phyloP scores from a whole-genome alignment of 2,329 filamentous ascomycete genomes.

The Colletotrichum agaves region DNA sequence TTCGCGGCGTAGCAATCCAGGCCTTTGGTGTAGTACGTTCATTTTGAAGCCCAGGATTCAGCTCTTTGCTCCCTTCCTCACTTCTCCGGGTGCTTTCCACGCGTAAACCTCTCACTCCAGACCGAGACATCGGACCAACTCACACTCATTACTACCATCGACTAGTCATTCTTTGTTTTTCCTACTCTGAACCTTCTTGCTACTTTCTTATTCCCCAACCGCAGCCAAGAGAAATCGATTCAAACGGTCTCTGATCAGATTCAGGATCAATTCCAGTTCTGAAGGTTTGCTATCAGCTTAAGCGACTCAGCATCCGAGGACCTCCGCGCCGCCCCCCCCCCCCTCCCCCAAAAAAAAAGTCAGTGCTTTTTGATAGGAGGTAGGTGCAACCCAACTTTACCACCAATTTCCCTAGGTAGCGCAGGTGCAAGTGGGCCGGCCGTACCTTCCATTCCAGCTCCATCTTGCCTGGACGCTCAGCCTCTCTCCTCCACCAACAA shows the following conservation, averaged over 20 bases:
- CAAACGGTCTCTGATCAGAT: constrained; percentile 8
- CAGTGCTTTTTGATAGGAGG: constrained; percentile 36
- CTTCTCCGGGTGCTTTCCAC: neutral
- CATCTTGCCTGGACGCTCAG: constrained; percentile 34
- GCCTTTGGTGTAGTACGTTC: constrained; percentile 5
- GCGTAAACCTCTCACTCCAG: neutral
- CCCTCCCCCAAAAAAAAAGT: constrained; percentile 17
- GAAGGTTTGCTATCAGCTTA: constrained; percentile 1
- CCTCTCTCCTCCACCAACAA: constrained; percentile 36
- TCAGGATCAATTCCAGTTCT: constrained; percentile 12
- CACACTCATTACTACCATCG: constrained; percentile 13
- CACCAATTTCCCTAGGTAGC: constrained; percentile 36
- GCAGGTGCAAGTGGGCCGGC: constrained; percentile 33
- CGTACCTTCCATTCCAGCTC: constrained; percentile 32
- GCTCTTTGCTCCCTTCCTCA: neutral
- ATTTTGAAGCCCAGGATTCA: constrained; percentile 3
- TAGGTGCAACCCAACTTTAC: constrained; percentile 30
- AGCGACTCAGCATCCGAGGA: constrained; percentile 17
- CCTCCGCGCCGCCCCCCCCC: too few species aligned
- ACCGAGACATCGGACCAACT: constrained; percentile 11
- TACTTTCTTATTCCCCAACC: constrained; percentile 16
- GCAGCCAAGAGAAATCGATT: constrained; percentile 12
- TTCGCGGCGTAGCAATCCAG: constrained; percentile 9
- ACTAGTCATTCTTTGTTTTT: constrained; percentile 14
- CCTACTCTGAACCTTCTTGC: neutral